Evolutionary conservation across 164 flowering plant species (phyloP), one percentile per base, ranked within the genome.

Genomic region (Magnolia officinalis): DNA sequence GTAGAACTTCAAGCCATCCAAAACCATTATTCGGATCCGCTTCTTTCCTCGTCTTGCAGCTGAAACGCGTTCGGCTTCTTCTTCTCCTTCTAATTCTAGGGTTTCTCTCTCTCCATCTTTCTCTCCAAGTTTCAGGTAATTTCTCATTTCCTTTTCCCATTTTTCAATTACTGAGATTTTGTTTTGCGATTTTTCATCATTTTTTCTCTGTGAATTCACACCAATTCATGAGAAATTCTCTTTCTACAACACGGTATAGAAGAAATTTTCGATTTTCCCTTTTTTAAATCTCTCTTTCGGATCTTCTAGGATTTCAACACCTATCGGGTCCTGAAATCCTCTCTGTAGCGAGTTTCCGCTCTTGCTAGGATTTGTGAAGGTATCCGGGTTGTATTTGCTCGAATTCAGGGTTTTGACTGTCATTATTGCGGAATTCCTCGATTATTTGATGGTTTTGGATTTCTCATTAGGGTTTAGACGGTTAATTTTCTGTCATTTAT

Each of bases 1-100:
- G 45, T 37, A 37, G 45, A 37, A 37, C 45, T 37, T 37, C 45
- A 37, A 13, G 18, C 13, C 11, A 11, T 55, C 18, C 61, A 10
- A 55, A 55, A 55, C 61, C 61, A 55, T 55, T 16, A 16, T 55
- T 55, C 61, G 9, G 61, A 55, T 55, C 18, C 61, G 13, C 21
- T 80, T 84, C 94, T 85, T 96, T 96, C 98, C 98, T 92, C 21
- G 94, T 85, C 29, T 89, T 94, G 94, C 67, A 94, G 86, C 73
- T 94, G 75, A 0, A 98, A 96, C 98, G 92, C 91, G 89, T 92
- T 95, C 83, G 92, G 93, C 86, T 95, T 97, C 0, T 91, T 91
- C 72, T 95, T 98, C 80, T 95, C 93, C 91, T 92, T 95, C 98
- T 91, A 92, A 19, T 94, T 98, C 90, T 96, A 94, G 6, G 99